Evolutionary conservation across 495 filamentous ascomycete genomes (phyloP).

Genomic region (Xylaria grammica): DNA sequence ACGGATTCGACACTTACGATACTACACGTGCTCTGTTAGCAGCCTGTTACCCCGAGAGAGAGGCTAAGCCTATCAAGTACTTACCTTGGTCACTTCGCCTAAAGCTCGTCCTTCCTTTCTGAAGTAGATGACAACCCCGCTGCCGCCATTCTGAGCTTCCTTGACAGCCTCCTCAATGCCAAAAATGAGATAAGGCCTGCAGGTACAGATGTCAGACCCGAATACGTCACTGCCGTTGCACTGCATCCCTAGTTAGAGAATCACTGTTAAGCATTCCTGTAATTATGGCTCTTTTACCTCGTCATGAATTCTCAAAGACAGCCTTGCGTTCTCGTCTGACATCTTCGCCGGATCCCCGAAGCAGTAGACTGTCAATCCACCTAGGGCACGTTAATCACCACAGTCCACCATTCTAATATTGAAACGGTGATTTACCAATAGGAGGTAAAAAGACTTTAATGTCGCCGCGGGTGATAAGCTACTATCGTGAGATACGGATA

Average conservation of each 20-base stretch:
- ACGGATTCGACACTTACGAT: conserved; percentile 45
- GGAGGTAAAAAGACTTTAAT: conserved; percentile 96
- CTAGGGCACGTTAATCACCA: conserved; percentile 51
- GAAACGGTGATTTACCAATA: conserved; percentile 59
- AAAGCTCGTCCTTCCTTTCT: conserved; percentile 94
- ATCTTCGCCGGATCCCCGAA: conserved; percentile 95
- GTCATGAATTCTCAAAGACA: conserved; percentile 93
- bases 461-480: conserved; percentile 88
- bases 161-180: conserved; percentile 96
- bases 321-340: conserved; percentile 80
- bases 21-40: conserved; percentile 39
- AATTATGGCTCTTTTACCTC: conserved; percentile 56
- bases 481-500: conserved; percentile 29
- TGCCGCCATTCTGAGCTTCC: conserved; percentile 92
- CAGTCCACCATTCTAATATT: conserved; percentile 11
- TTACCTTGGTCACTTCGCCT: conserved; percentile 94
- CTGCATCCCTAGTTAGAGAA: conserved; percentile 44
- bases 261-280: conserved; percentile 8
- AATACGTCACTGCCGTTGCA: conserved; percentile 98
- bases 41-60: not conserved
- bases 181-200: conserved; percentile 94
- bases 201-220: conserved; percentile 98
- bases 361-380: conserved; percentile 94
- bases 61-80: conserved; percentile 20
- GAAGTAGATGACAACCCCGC: conserved; percentile 98